Evolutionary conservation across 768 basidiomycete species (phyloP).

Genomic region (Naematelia encephala): DNA sequence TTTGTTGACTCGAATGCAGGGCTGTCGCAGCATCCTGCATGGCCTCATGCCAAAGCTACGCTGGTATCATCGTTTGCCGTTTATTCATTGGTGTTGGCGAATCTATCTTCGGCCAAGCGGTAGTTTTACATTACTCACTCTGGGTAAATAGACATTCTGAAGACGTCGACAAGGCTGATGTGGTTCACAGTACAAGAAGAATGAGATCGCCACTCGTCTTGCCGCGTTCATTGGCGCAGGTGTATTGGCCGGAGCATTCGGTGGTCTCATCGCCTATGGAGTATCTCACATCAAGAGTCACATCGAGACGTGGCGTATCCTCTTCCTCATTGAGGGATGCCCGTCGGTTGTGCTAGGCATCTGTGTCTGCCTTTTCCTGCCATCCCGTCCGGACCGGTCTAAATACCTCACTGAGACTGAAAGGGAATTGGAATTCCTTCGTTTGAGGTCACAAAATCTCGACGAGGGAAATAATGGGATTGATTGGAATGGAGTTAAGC

Average conservation of each 20-base stretch:
- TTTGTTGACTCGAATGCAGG: no score
- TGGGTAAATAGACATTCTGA: slow-evolving; percentile 6
- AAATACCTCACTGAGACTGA: slow-evolving; percentile 57
- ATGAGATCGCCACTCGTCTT: slow-evolving; percentile 39
- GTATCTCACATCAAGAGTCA: slow-evolving; percentile 60
- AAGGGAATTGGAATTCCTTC: slow-evolving; percentile 60
- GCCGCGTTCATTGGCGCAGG: slow-evolving; percentile 39
- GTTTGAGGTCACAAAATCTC: slow-evolving; percentile 62
- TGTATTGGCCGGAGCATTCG: slow-evolving; percentile 54
- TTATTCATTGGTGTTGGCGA: slow-evolving; percentile 44
- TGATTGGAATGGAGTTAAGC: slow-evolving; percentile 62
- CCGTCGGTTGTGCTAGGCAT: slow-evolving; percentile 67
- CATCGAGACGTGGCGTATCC: slow-evolving; percentile 56
- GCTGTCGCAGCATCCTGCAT: slow-evolving; percentile 77
- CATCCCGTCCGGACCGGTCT: slow-evolving; percentile 70
- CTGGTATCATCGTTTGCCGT: slow-evolving; percentile 36
- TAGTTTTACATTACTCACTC: slow-evolving; percentile 14
- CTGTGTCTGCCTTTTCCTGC: slow-evolving; percentile 59
- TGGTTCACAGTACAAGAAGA: slow-evolving; percentile 30
- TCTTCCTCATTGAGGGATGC: slow-evolving; percentile 74
- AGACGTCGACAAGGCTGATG: not conserved
- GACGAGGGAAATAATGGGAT: slow-evolving; percentile 66
- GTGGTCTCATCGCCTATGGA: slow-evolving; percentile 75
- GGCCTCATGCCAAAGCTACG: slow-evolving; percentile 44
- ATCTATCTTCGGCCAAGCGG: slow-evolving; percentile 20